phyloP scores from a whole-genome alignment of 2,329 filamentous ascomycete species.

The Scytalidium sp. region DNA sequence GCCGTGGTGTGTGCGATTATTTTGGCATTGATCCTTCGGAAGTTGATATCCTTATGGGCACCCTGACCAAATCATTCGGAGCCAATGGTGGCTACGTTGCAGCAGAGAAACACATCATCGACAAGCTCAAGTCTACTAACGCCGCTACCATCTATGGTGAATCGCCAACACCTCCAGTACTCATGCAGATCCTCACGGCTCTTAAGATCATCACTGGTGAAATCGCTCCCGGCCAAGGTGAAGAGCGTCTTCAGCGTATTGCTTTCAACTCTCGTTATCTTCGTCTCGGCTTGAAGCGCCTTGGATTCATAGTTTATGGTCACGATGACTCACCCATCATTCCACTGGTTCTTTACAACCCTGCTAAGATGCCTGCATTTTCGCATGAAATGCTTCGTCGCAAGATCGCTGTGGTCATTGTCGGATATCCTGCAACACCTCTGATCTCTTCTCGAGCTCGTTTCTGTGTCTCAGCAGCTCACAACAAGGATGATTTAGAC shows the following conservation, averaged over 20 bases:
- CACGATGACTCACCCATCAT: conserved; percentile 98
- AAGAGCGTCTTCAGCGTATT: conserved; percentile 91
- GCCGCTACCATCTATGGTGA: conserved; percentile 86
- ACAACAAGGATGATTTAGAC: conserved; percentile 98
- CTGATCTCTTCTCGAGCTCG: conserved; percentile 91
- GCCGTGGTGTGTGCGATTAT: conserved; percentile 95
- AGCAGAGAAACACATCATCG: conserved; percentile 84
- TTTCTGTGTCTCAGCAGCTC: conserved; percentile 92
- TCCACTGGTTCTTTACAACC: conserved; percentile 90
- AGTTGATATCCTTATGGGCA: conserved; percentile 97
- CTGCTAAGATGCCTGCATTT: conserved; percentile 98
- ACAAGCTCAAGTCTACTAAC: conserved; percentile 84
- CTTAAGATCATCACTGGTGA: conserved; percentile 89
- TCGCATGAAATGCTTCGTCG: conserved; percentile 98
- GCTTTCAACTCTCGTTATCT: conserved; percentile 99
- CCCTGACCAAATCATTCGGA: conserved; percentile 95
- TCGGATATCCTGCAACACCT: conserved; percentile 94
- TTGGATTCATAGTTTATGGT: conserved; percentile 94
- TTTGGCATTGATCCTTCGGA: conserved; percentile 86
- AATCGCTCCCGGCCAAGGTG: conserved; percentile 82
- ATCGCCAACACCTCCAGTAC: conserved; percentile 79
- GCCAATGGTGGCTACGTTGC: conserved; percentile 96
- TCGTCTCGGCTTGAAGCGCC: conserved; percentile 92
- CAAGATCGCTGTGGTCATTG: conserved; percentile 96
- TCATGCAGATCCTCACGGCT: conserved; percentile 86